A percentile compares a stretch with the other conserved stretches of the same genome.
phyloP scores from a whole-genome alignment of 768 basidiomycete species.

The Mycena alexandri region DNA sequence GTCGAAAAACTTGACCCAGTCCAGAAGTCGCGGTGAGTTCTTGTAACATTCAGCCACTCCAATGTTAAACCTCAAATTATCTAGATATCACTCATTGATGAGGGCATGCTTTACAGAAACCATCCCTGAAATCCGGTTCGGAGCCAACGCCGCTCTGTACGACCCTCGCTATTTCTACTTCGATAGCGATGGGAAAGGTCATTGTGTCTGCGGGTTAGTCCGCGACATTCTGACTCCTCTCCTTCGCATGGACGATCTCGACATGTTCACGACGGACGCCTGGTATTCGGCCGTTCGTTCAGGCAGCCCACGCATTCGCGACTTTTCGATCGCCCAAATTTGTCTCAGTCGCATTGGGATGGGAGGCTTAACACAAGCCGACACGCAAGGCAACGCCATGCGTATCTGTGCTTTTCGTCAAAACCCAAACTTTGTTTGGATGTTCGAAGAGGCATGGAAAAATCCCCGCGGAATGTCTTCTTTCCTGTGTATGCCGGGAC shows the following conservation, averaged over 20 bases:
- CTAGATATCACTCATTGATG: constrained; percentile 24
- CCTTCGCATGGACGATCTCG: constrained; percentile 21
- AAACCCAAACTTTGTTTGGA: constrained; percentile 28
- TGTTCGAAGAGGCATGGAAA: constrained; percentile 36
- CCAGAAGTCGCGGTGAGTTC: constrained; percentile 8
- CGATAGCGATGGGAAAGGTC: constrained; percentile 23
- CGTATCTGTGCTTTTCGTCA: constrained; percentile 34
- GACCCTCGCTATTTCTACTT: constrained; percentile 38
- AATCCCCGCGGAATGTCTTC: constrained; percentile 21
- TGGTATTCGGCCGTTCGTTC: constrained; percentile 35
- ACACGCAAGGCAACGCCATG: constrained; percentile 31
- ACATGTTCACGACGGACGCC: constrained; percentile 30
- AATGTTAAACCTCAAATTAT: background rate
- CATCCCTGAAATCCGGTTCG: constrained; percentile 32
- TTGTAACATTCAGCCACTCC: background rate
- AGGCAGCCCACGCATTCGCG: background rate
- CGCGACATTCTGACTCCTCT: constrained; percentile 27
- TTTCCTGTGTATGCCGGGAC: constrained; percentile 32
- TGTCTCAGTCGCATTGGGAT: constrained; percentile 29
- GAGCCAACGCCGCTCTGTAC: constrained; percentile 19
- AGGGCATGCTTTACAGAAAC: constrained; percentile 37
- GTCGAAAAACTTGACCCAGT: constrained; percentile 1
- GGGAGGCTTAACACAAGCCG: constrained; percentile 31
- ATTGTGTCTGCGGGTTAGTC: constrained; percentile 19
- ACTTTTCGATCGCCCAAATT: constrained; percentile 31